Conservation (phyloP, 306 rosid genomes). For the Cotoneaster glaucophyllus region DNA sequence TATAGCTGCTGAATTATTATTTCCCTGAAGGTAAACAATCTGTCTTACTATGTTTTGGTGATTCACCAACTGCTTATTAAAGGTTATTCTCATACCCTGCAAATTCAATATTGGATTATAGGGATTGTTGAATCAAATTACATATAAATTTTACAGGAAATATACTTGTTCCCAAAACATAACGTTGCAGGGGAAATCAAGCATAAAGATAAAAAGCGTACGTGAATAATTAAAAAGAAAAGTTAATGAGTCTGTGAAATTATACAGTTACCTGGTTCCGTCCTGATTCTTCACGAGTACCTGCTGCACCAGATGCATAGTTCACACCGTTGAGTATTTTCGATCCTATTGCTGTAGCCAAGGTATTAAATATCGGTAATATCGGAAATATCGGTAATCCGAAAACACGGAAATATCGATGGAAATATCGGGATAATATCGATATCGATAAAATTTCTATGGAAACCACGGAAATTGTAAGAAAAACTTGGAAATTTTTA, state of each 20-base stretch:
- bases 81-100: constrained; percentile 22
- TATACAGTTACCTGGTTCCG: background rate
- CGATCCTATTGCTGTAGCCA: background rate
- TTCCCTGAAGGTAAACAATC: background rate
- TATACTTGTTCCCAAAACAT: background rate
- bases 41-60: background rate
- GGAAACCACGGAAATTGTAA: no score
- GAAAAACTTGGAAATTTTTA: no score
- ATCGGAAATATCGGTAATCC: no score
- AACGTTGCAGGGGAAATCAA: no score
- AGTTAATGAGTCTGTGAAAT: no score
- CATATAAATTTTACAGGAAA: background rate
- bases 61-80: constrained; percentile 14
- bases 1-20: background rate
- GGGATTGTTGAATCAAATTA: background rate
- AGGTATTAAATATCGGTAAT: no score
- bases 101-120: background rate
- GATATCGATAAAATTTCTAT: no score
- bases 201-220: no score
- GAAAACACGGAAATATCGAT: no score
- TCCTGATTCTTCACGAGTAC: constrained; percentile 7
- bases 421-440: no score
- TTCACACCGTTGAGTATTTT: constrained; percentile 4
- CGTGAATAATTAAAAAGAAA: no score
- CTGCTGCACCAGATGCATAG: constrained; percentile 17